Percentiles rank a stretch among this genome's conserved stretches.
Conservation (phyloP, 306 rosid genomes). For the Pterocarpus santalinus region DNA sequence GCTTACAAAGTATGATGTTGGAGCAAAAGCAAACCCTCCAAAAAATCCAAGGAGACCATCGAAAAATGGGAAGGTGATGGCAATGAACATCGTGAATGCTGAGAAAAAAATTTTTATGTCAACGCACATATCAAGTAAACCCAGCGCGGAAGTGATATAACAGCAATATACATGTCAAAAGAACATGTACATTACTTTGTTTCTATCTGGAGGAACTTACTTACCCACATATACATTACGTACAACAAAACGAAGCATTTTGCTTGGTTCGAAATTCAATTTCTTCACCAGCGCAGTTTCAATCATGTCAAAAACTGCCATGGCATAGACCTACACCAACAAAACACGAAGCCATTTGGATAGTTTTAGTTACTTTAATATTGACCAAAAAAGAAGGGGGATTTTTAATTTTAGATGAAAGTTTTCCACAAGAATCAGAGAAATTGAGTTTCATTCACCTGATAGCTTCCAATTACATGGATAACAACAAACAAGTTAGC, state of each 20-base stretch:
- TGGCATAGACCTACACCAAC: conserved; percentile 70
- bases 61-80: conserved; percentile 89
- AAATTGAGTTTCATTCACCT: conserved; percentile 56
- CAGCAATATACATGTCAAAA: neutral
- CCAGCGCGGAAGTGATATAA: neutral
- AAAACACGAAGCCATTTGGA: conserved; percentile 1
- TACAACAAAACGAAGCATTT: conserved; percentile 68
- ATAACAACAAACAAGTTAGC: conserved; percentile 93
- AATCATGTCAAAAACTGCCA: conserved; percentile 95
- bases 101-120: conserved; percentile 37
- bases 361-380: neutral
- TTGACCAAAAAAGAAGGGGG: neutral
- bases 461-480: conserved; percentile 95
- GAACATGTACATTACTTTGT: neutral
- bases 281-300: conserved; percentile 79
- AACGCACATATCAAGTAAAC: conserved; percentile 3
- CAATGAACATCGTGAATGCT: conserved; percentile 83
- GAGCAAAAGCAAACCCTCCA: conserved; percentile 96
- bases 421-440: neutral
- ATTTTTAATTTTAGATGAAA: no score
- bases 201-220: conserved; percentile 28
- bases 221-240: conserved; percentile 84
- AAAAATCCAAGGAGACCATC: conserved; percentile 75
- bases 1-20: conserved; percentile 89
- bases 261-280: conserved; percentile 62